phyloP scores from a whole-genome alignment of 192 early-diverging fungal species.

The Dissophora ornata region DNA sequence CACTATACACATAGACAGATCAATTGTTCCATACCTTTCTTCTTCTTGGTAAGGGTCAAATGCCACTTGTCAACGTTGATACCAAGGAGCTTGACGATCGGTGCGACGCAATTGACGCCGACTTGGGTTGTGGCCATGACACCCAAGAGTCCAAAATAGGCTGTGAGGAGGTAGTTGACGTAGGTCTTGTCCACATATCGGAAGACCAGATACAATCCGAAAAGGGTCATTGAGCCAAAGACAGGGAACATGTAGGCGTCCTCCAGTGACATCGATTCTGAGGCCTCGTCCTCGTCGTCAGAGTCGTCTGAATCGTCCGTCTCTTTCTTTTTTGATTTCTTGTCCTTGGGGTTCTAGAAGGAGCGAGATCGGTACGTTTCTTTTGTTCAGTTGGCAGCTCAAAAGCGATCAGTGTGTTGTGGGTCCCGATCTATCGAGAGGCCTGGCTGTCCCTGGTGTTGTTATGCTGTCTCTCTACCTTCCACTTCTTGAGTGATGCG shows the following conservation, averaged over 20 bases:
- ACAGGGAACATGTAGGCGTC: slow-evolving; percentile 96
- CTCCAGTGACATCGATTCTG: slow-evolving; percentile 82
- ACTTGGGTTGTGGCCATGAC: slow-evolving; percentile 78
- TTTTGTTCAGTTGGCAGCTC: too few species aligned
- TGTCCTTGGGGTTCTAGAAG: slow-evolving; percentile 59
- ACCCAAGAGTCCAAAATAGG: slow-evolving; percentile 89
- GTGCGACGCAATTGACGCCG: slow-evolving; percentile 62
- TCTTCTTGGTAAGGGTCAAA: slow-evolving; percentile 71
- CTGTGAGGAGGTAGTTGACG: slow-evolving; percentile 84
- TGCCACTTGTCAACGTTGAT: slow-evolving; percentile 79
- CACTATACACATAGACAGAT: neutral
- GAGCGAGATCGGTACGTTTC: too few species aligned
- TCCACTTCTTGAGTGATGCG: slow-evolving; percentile 73
- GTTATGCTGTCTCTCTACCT: slow-evolving; percentile 33
- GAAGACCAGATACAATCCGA: slow-evolving; percentile 89
- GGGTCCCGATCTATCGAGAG: too few species aligned
- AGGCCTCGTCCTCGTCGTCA: slow-evolving; percentile 70
- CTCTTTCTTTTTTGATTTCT: slow-evolving; percentile 40
- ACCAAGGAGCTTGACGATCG: slow-evolving; percentile 50
- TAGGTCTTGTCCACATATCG: slow-evolving; percentile 87
- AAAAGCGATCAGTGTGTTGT: too few species aligned
- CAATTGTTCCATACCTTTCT: slow-evolving; percentile 62
- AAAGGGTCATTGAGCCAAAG: slow-evolving; percentile 84
- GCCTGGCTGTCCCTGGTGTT: too few species aligned
- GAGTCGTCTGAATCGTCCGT: slow-evolving; percentile 70